Percentiles rank a stretch among this genome's conserved stretches.
phyloP scores from a whole-genome alignment of 768 basidiomycete genomes.

The Boletus sensibilis region DNA sequence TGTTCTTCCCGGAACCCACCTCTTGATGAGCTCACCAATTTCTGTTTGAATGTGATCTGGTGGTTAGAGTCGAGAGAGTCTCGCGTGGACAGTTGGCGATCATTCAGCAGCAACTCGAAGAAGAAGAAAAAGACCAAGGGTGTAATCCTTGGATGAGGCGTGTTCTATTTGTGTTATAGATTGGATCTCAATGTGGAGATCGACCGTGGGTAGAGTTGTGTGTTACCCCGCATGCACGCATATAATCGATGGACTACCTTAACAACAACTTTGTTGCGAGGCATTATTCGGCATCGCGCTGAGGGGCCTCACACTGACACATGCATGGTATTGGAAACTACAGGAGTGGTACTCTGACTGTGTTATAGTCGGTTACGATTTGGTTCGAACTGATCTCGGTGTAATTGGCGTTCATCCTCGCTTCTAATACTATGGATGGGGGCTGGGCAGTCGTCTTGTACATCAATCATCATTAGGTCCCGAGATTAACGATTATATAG shows the following conservation, averaged over 20 bases:
- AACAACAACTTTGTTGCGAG: background rate
- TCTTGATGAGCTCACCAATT: background rate
- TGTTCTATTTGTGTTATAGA: background rate
- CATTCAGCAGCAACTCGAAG: conserved; percentile 61
- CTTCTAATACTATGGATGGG: too few relatives aligned
- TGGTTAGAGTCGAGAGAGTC: conserved; percentile 67
- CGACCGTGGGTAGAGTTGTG: conserved; percentile 3
- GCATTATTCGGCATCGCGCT: background rate
- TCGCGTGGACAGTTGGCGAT: conserved; percentile 83
- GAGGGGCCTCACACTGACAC: background rate
- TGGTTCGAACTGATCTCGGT: too few relatives aligned
- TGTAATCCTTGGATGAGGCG: conserved; percentile 61
- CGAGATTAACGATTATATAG: too few relatives aligned
- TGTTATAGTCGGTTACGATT: too few relatives aligned
- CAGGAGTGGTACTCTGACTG: too few relatives aligned
- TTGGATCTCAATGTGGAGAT: background rate
- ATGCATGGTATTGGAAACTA: too few relatives aligned
- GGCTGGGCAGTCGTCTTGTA: background rate
- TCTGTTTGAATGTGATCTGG: background rate
- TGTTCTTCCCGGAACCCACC: background rate
- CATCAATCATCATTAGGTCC: background rate
- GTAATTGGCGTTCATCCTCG: too few relatives aligned
- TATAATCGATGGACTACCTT: conserved; percentile 10
- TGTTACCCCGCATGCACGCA: conserved; percentile 13
- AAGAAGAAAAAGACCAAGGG: conserved; percentile 84